These are phyloP conservation scores for Trichoderma atrobrunneum DNA, from an alignment of 2,329 filamentous ascomycete genomes.

Conservation along the genomic window DNA sequence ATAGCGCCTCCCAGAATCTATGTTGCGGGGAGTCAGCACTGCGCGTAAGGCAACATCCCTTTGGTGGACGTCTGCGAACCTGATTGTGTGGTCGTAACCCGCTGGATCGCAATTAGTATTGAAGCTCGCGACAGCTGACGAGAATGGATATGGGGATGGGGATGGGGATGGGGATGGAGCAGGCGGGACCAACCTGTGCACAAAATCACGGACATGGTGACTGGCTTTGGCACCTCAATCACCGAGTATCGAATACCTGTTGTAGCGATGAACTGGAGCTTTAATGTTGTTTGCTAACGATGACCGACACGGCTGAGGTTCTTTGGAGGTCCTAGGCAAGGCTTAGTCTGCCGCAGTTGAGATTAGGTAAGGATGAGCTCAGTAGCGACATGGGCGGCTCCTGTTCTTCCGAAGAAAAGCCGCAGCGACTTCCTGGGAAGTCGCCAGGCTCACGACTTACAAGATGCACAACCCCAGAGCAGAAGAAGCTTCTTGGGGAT, in stretches of 20 bases:
- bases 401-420: not conserved
- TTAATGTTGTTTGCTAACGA: not conserved
- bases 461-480: not conserved
- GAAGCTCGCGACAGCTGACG: not conserved
- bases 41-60: not conserved
- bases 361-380: constrained; percentile 5
- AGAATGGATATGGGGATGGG: not conserved
- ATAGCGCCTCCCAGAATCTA: constrained; percentile 98
- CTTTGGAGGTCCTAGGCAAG: not conserved
- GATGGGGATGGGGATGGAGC: too few relatives aligned
- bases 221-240: not conserved
- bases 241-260: not conserved
- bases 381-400: not conserved
- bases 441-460: not conserved
- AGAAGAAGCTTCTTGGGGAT: not conserved
- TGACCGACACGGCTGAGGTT: not conserved
- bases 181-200: constrained; percentile 59
- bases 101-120: constrained; percentile 36
- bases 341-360: not conserved
- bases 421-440: not conserved
- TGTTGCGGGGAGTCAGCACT: constrained; percentile 19
- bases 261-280: not conserved
- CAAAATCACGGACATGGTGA: constrained; percentile 59
- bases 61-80: constrained; percentile 37
- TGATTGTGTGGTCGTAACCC: constrained; percentile 62